Percentiles rank a stretch among this genome's conserved stretches.
phyloP scores from a whole-genome alignment of 768 basidiomycete genomes.

The Macrolepiota dolichaula region DNA sequence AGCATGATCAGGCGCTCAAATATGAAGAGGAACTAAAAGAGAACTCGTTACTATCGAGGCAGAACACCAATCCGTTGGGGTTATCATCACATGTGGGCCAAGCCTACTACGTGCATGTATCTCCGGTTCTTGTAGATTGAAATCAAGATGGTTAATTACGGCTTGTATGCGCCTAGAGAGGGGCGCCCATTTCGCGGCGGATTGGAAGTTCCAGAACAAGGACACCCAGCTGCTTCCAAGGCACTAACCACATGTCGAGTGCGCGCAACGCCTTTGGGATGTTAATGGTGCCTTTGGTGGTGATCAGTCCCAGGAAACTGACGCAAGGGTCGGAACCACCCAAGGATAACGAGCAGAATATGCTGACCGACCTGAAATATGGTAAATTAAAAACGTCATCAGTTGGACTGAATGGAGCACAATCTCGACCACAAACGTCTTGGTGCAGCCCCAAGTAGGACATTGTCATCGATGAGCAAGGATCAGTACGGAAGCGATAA shows the following conservation, averaged over 20 bases:
- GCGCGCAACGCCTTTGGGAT: neutral
- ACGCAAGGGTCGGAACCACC: neutral
- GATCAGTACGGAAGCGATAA: neutral
- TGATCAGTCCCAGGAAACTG: neutral
- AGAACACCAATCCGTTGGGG: neutral
- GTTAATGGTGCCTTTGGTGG: neutral
- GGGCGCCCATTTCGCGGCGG: slow-evolving; percentile 11
- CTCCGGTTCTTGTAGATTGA: neutral
- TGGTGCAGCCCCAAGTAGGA: neutral
- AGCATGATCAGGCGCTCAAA: neutral
- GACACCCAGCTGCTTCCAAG: neutral
- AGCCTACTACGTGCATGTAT: neutral
- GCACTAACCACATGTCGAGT: neutral
- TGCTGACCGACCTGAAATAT: neutral
- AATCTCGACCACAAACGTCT: neutral
- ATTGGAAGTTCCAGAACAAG: slow-evolving; percentile 5
- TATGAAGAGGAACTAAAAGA: neutral
- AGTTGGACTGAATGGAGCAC: neutral
- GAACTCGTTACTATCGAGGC: neutral
- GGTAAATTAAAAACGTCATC: slow-evolving; percentile 1
- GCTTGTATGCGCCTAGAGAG: slow-evolving; percentile 9
- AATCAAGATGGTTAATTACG: slow-evolving; percentile 8
- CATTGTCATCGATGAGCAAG: neutral
- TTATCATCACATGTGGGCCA: neutral
- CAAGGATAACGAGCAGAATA: slow-evolving; percentile 1